phyloP scores from a whole-genome alignment of 129 eudicot species.

The Glebionis coronaria region DNA sequence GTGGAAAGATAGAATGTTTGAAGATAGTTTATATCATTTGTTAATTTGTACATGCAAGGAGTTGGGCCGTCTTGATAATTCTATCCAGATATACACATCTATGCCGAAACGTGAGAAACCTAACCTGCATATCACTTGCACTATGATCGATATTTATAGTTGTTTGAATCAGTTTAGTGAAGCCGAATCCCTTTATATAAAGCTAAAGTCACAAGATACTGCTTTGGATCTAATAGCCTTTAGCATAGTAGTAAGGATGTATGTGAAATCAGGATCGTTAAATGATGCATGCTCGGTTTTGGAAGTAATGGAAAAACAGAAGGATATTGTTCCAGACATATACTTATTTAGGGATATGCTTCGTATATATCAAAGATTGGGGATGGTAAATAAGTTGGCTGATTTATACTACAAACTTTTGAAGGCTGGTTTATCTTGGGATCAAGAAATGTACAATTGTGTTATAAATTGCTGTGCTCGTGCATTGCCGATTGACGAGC shows the following conservation, averaged over 20 bases:
- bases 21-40: slow-evolving; percentile 86
- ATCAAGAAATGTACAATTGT: slow-evolving; percentile 92
- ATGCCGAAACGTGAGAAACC: slow-evolving; percentile 67
- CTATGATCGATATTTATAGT: slow-evolving; percentile 87
- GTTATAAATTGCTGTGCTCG: slow-evolving; percentile 93
- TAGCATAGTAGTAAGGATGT: slow-evolving; percentile 79
- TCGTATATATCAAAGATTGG: slow-evolving; percentile 73
- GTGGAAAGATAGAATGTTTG: slow-evolving; percentile 75
- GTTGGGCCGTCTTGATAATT: slow-evolving; percentile 54
- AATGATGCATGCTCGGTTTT: slow-evolving; percentile 64
- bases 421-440: slow-evolving; percentile 67
- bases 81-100: slow-evolving; percentile 55
- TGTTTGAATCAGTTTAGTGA: slow-evolving; percentile 49
- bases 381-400: slow-evolving; percentile 58
- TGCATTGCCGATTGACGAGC: slow-evolving; percentile 89
- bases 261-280: slow-evolving; percentile 63
- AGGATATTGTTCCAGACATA: slow-evolving; percentile 64
- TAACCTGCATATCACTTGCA: slow-evolving; percentile 74
- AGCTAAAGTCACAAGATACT: slow-evolving; percentile 49
- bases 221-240: slow-evolving; percentile 71
- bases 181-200: slow-evolving; percentile 60
- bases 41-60: slow-evolving; percentile 91
- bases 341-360: slow-evolving; percentile 88
- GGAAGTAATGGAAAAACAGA: slow-evolving; percentile 59
- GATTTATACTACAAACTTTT: slow-evolving; percentile 72